Base-by-base conservation (phyloP, 192 early-diverging fungal species). In the Backusella westeae region DNA sequence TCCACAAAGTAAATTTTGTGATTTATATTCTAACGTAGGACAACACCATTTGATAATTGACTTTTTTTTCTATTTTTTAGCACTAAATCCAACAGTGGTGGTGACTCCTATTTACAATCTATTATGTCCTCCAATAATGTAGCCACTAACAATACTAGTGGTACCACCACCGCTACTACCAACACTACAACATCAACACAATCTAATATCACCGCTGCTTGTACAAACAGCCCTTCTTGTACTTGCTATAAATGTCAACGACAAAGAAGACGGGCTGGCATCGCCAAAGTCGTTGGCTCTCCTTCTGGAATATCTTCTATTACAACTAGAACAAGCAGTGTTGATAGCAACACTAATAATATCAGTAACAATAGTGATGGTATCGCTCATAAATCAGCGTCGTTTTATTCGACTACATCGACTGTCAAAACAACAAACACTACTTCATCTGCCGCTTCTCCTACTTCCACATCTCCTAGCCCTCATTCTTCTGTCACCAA, bases 191-290 rank as follows among this genome's bases (percentile, higher is more conserved):
- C 65, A 72, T 71, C 70, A 38, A 66, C 75, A 52, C 52, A 23
- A 17, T 68, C 73, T 34, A 34, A 69, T 26, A 17, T 71, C 0
- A 53, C 74, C 8, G 42, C 35, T 39, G 34, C 75, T 53, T 82
- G 80, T 70, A 53, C 59, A 17, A 49, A 52, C 14, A 49, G 53
- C 17, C 35, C 52, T 14, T 42, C 56, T 34, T 83, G 82, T 67
- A 17, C 52, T 46, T 83, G 82, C 44, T 83, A 80, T 44, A 79
- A 71, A 19, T 83, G 82, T 29, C 71, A 80, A 77, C 74, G 77
- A 29, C 82, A 83, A 35, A 63, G 82, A 52, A 75, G 82, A 70
- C 65, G 82, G 29, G 72, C 75, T 36, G 75, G 41, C 39, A 56
- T 70, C 10, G 29, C 44, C 15, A 69, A 35, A 42, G 35, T 42